These are phyloP conservation scores for Gracilariopsis chorda DNA, from an alignment of 23 red algal genomes.

Conservation along the genomic window DNA sequence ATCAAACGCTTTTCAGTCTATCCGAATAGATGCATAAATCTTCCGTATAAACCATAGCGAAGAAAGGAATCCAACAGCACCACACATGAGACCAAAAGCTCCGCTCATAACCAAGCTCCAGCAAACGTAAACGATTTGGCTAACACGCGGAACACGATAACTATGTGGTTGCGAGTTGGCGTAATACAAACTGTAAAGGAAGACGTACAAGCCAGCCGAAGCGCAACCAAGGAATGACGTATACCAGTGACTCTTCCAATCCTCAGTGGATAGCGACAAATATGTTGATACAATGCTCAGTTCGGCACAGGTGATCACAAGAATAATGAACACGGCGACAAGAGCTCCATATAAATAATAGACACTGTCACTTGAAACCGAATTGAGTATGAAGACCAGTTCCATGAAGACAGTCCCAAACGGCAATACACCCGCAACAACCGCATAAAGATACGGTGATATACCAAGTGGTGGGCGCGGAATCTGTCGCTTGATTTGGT, in stretches of 20 bases:
- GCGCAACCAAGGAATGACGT: conserved; percentile 70
- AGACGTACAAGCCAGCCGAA: conserved; percentile 79
- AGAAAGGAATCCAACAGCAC: conserved; percentile 76
- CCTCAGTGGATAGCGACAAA: conserved; percentile 77
- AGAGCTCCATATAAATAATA: conserved; percentile 96
- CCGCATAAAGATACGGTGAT: conserved; percentile 40
- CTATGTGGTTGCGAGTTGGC: conserved; percentile 40
- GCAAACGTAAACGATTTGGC: conserved; percentile 61
- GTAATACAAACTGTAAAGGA: conserved; percentile 85
- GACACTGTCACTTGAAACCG: conserved; percentile 60
- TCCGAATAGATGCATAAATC: conserved; percentile 83
- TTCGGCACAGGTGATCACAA: conserved; percentile 81
- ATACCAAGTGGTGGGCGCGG: conserved; percentile 68
- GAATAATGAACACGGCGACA: conserved; percentile 68
- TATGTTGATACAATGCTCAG: conserved; percentile 91
- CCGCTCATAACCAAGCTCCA: conserved; percentile 70
- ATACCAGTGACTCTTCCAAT: conserved; percentile 86
- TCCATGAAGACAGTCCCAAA: conserved; percentile 94
- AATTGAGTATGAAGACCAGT: conserved; percentile 88
- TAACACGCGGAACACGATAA: conserved; percentile 43
- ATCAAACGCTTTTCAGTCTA: too few relatives aligned
- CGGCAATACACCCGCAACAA: conserved; percentile 65
- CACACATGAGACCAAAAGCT: conserved; percentile 69
- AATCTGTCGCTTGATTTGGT: conserved; percentile 81
- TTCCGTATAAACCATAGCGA: conserved; percentile 79